A percentile compares a stretch with the other conserved stretches of the same genome.
phyloP scores from a whole-genome alignment of 2,329 filamentous ascomycete genomes.

The Beauveria varroae region DNA sequence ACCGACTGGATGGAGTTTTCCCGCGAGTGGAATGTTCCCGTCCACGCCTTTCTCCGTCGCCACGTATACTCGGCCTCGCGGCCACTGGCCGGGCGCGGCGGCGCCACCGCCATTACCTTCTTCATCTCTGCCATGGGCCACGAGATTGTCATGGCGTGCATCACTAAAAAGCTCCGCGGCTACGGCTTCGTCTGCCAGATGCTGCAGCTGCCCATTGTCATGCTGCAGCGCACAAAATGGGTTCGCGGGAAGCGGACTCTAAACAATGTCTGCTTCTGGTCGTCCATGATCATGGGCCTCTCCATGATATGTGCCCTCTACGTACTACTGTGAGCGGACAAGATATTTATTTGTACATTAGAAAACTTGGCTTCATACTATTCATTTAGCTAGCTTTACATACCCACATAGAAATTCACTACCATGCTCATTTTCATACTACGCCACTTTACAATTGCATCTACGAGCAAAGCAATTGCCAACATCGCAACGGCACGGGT shows the following conservation, averaged over 20 bases:
- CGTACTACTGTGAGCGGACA: slow-evolving; percentile 27
- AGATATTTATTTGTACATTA: slow-evolving; percentile 19
- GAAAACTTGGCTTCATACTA: background rate
- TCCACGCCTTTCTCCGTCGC: slow-evolving; percentile 88
- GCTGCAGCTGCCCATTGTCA: slow-evolving; percentile 92
- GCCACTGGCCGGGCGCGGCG: slow-evolving; percentile 63
- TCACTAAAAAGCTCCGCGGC: slow-evolving; percentile 90
- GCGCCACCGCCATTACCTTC: slow-evolving; percentile 86
- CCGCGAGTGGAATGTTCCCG: slow-evolving; percentile 95
- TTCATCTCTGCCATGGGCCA: slow-evolving; percentile 83
- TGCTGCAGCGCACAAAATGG: slow-evolving; percentile 74
- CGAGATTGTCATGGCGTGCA: slow-evolving; percentile 95
- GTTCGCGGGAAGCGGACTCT: slow-evolving; percentile 68
- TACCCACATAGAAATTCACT: background rate
- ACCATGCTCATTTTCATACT: background rate
- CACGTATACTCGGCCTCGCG: slow-evolving; percentile 87
- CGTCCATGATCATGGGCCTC: slow-evolving; percentile 80
- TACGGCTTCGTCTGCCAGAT: slow-evolving; percentile 95
- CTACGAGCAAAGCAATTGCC: background rate
- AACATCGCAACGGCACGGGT: too few relatives aligned
- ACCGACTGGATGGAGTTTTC: slow-evolving; percentile 94
- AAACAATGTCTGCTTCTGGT: slow-evolving; percentile 89
- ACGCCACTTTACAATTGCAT: background rate
- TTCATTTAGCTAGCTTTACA: background rate
- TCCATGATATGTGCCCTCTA: slow-evolving; percentile 57